A percentile compares a stretch with the other conserved stretches of the same genome.
These are phyloP conservation scores for Fonsecaea pedrosoi DNA, from an alignment of 2,329 filamentous ascomycete genomes.

Conservation along the genomic window DNA sequence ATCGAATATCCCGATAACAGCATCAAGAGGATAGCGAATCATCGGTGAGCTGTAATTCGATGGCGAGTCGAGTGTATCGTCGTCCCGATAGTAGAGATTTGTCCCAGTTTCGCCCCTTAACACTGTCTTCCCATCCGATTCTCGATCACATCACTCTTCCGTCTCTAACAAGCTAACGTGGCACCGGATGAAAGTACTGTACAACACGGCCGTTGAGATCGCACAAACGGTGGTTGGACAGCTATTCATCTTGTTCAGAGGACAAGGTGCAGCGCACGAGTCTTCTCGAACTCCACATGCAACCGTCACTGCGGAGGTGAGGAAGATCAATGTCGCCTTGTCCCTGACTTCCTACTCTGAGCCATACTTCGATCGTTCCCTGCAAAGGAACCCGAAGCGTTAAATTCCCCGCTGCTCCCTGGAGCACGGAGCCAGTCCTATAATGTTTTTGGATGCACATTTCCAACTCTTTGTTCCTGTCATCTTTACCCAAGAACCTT, in stretches of 20 bases:
- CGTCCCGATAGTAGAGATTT: too few relatives aligned
- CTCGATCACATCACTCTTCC: not conserved
- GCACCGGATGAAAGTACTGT: not conserved
- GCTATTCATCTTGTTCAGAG: too few relatives aligned
- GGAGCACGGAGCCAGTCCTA: not conserved
- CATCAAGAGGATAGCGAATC: too few relatives aligned
- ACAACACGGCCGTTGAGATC: not conserved
- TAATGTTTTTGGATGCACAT: not conserved
- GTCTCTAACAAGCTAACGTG: too few relatives aligned
- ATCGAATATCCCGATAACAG: too few relatives aligned
- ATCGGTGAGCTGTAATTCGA: too few relatives aligned
- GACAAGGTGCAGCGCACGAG: not conserved
- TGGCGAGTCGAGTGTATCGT: too few relatives aligned
- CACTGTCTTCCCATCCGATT: not conserved
- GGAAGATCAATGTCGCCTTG: not conserved
- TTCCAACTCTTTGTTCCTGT: not conserved
- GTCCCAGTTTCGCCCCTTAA: not conserved
- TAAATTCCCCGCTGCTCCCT: not conserved
- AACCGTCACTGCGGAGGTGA: not conserved
- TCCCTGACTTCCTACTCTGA: not conserved
- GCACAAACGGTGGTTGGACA: not conserved
- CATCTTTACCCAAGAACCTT: slow-evolving; percentile 51
- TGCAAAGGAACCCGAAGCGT: not conserved
- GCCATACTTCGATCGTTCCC: not conserved
- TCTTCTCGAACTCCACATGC: not conserved